Base-by-base conservation (phyloP, 2,329 filamentous ascomycete species). In the Exophiala alcalophila region DNA sequence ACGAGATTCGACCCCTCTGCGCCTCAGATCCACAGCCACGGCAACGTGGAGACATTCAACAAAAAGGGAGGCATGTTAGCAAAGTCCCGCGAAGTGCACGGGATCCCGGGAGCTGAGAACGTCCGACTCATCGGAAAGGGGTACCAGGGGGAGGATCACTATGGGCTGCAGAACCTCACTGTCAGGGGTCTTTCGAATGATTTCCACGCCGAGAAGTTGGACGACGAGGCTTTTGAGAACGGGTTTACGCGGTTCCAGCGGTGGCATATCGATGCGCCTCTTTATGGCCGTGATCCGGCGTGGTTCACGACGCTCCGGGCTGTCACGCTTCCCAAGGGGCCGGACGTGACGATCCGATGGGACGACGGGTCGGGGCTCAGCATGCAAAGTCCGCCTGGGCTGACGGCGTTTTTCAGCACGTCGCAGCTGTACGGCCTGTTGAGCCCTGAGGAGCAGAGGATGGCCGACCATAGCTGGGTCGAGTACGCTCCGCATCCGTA, bases 211-310 rank as follows among this genome's bases (percentile, higher is more conserved):
- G 54, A 61, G 4, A 51, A 57, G 9, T 60, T 67, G 8, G 40
- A 57, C 1, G 40, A 55, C 4, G 58, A 59, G 1, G 63, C 68
- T 4, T 71, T 71, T 42, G 50, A 60, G 2, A 50, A 57, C 4
- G 69, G 70, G 4, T 61, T 68, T 29, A 70, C 66, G 1, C 65
- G 68, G 5, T 72, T 72, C 40, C 68, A 72, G 30, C 57, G 65
- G 20, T 72, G 69, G 69, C 69, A 72, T 44, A 67, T 72, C 11
- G 69, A 73, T 43, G 69, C 66, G 4, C 66, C 69, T 1, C 58
- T 71, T 1, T 70, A 70, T 44, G 63, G 51, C 3, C 59, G 62
- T 4, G 62, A 70, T 19, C 67, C 67, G 0, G 63, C 67, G 1
- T 66, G 62, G 60, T 69, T 69, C 50, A 71, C 66, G 4, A 67